Conservation (phyloP, 2,329 filamentous ascomycete species). For the Monilinia vaccinii-corymbosi region DNA sequence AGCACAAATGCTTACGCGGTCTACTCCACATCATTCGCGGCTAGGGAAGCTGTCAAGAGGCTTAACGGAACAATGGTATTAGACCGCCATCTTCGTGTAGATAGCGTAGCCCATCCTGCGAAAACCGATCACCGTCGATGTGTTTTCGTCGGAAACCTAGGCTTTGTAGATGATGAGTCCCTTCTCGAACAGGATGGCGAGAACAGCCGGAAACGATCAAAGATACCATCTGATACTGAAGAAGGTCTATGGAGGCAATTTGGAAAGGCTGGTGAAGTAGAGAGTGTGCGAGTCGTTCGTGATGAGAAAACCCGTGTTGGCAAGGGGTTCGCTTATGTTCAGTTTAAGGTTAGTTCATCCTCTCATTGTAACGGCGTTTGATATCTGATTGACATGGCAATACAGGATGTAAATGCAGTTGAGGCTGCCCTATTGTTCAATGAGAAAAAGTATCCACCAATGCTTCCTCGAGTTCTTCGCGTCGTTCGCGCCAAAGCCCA, state of each 20-base stretch:
- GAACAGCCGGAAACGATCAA: slow-evolving; percentile 63
- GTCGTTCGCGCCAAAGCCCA: slow-evolving; percentile 62
- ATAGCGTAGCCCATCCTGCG: slow-evolving; percentile 81
- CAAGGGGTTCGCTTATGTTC: slow-evolving; percentile 96
- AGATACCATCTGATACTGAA: slow-evolving; percentile 74
- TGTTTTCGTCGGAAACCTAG: slow-evolving; percentile 92
- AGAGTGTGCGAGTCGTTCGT: slow-evolving; percentile 86
- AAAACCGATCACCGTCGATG: slow-evolving; percentile 79
- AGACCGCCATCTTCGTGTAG: slow-evolving; percentile 80
- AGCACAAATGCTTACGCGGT: slow-evolving; percentile 93
- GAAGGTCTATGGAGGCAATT: slow-evolving; percentile 88
- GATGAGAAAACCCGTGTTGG: slow-evolving; percentile 86
- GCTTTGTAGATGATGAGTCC: slow-evolving; percentile 89
- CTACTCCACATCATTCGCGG: slow-evolving; percentile 66
- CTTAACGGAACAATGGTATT: slow-evolving; percentile 82
- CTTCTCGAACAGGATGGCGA: slow-evolving; percentile 56
- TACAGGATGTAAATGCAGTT: slow-evolving; percentile 70
- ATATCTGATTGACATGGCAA: slow-evolving; percentile 11
- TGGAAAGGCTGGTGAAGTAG: slow-evolving; percentile 67
- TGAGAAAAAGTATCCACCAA: slow-evolving; percentile 85
- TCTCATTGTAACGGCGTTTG: background rate
- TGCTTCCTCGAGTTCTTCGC: slow-evolving; percentile 81
- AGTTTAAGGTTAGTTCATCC: slow-evolving; percentile 59
- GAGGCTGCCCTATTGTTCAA: slow-evolving; percentile 84
- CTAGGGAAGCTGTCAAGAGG: slow-evolving; percentile 62